phyloP scores from a whole-genome alignment of 2,329 filamentous ascomycete genomes.

The Aspergillus felis region DNA sequence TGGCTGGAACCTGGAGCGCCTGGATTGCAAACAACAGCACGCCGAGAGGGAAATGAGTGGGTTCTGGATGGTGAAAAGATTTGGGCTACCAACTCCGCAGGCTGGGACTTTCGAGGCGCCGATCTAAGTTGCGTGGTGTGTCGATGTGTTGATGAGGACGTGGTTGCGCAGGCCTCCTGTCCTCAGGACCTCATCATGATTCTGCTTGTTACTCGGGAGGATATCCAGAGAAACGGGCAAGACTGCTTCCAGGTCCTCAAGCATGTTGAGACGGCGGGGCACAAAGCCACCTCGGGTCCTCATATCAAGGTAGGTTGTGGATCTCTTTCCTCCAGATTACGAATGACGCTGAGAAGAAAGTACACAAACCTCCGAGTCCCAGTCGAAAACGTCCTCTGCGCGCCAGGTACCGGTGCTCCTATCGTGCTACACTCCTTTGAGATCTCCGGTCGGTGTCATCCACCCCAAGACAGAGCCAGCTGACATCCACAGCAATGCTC shows the following conservation, averaged over 20 bases:
- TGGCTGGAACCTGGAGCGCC: slow-evolving; percentile 48
- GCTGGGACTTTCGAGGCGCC: slow-evolving; percentile 52
- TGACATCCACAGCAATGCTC: slow-evolving; percentile 37
- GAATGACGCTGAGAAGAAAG: slow-evolving; percentile 1
- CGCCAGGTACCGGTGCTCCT: slow-evolving; percentile 41
- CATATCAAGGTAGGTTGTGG: slow-evolving; percentile 32
- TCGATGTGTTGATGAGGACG: slow-evolving; percentile 30
- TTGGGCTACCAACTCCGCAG: slow-evolving; percentile 53
- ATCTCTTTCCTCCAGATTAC: too few species aligned
- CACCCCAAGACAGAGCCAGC: background rate
- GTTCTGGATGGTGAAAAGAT: slow-evolving; percentile 54
- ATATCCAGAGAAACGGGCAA: slow-evolving; percentile 44
- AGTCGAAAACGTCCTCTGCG: slow-evolving; percentile 44
- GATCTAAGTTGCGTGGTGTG: slow-evolving; percentile 53
- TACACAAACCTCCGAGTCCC: slow-evolving; percentile 50
- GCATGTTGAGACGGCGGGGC: slow-evolving; percentile 45
- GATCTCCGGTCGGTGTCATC: slow-evolving; percentile 14
- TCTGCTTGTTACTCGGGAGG: slow-evolving; percentile 47
- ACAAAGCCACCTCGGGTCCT: slow-evolving; percentile 48
- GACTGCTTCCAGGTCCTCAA: slow-evolving; percentile 46
- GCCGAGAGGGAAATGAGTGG: slow-evolving; percentile 48
- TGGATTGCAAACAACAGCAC: slow-evolving; percentile 49
- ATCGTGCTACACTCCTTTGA: slow-evolving; percentile 46
- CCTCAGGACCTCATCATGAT: slow-evolving; percentile 44
- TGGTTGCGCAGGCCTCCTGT: slow-evolving; percentile 9